These are phyloP conservation scores for Colletotrichum musicola DNA, from an alignment of 2,329 filamentous ascomycete species.

Conservation along the genomic window DNA sequence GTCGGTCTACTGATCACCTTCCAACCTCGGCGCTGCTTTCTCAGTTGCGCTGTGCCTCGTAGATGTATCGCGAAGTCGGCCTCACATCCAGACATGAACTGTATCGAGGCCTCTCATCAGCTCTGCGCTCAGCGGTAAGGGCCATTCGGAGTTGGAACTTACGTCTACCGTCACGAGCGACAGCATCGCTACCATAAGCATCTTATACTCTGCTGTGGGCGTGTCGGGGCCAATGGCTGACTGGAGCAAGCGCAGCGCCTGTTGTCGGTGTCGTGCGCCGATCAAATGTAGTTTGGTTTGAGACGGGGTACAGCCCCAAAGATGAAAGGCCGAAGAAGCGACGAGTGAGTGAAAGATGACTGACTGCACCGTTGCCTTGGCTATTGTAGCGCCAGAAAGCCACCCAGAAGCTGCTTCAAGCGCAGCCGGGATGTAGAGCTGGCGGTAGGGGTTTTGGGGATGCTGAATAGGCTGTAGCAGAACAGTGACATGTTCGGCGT, in stretches of 20 bases:
- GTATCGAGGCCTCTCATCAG: not conserved
- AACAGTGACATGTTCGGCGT: conserved; percentile 9
- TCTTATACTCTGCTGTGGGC: conserved; percentile 10
- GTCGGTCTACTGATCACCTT: not conserved
- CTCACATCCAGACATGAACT: conserved; percentile 21
- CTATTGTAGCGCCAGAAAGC: not conserved
- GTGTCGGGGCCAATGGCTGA: not conserved
- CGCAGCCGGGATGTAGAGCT: conserved; percentile 16
- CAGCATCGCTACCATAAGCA: conserved; percentile 20
- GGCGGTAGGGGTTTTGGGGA: conserved; percentile 13
- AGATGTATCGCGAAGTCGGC: conserved; percentile 21
- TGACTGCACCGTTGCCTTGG: not conserved
- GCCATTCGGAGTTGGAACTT: not conserved
- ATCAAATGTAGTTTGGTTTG: conserved; percentile 1
- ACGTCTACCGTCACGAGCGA: conserved; percentile 16
- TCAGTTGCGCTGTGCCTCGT: conserved; percentile 14
- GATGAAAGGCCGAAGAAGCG: conserved; percentile 15
- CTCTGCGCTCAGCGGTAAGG: not conserved
- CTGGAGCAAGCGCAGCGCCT: conserved; percentile 2
- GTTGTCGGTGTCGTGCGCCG: conserved; percentile 7
- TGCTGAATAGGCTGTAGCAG: conserved; percentile 24
- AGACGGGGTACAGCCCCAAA: conserved; percentile 5
- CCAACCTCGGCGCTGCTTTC: conserved; percentile 5
- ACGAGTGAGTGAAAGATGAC: conserved; percentile 13
- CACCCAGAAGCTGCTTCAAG: not conserved